phyloP scores from a whole-genome alignment of 495 filamentous ascomycete species.

The Daldinia childiae region DNA sequence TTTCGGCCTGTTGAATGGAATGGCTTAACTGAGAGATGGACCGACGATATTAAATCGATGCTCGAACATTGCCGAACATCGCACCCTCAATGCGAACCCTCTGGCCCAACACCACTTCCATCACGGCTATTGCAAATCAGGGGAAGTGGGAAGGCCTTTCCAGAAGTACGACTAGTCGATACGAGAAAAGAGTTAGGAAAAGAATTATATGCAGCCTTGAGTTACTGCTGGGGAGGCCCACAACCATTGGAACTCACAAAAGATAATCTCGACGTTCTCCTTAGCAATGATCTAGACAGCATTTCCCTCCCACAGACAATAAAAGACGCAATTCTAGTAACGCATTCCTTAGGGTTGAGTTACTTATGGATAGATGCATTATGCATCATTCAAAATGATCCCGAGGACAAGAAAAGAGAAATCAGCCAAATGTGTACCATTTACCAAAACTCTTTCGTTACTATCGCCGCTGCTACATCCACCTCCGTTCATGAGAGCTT shows the following conservation, averaged over 20 bases:
- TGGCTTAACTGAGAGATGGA: constrained; percentile 5
- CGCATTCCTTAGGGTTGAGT: constrained; percentile 5
- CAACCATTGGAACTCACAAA: constrained; percentile 27
- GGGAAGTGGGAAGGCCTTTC: background rate
- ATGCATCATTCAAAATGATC: constrained; percentile 45
- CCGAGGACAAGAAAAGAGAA: constrained; percentile 41
- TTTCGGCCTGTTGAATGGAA: constrained; percentile 16
- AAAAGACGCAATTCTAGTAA: constrained; percentile 14
- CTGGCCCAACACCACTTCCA: constrained; percentile 9
- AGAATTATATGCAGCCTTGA: constrained; percentile 14
- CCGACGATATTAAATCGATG: constrained; percentile 5
- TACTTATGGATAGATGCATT: constrained; percentile 47
- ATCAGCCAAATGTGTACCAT: constrained; percentile 31
- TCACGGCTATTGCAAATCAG: constrained; percentile 14
- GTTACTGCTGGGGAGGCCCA: constrained; percentile 33
- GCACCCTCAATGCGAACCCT: constrained; percentile 19
- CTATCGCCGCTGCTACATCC: constrained; percentile 26
- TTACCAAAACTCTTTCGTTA: constrained; percentile 24
- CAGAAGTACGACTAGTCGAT: background rate
- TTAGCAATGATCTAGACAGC: background rate
- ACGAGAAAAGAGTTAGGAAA: background rate
- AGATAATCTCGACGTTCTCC: constrained; percentile 4
- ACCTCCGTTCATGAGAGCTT: constrained; percentile 22
- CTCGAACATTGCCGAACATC: constrained; percentile 11
- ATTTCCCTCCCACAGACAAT: constrained; percentile 13